Base-by-base conservation (phyloP, 148 eudicot species). In the Salicornia ramosissima region DNA sequence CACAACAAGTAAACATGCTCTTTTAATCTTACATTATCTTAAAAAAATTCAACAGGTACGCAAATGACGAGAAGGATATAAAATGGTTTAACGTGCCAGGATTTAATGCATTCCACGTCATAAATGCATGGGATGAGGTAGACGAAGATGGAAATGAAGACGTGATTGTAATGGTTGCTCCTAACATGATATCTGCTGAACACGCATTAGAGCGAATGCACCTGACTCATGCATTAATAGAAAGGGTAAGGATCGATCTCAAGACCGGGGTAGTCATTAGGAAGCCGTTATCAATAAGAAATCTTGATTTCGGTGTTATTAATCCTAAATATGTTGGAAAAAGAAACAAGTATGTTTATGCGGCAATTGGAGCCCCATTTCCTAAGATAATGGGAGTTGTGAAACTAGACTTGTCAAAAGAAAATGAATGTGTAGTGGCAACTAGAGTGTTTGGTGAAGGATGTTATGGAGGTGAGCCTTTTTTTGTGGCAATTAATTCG, bases 71-170 rank as follows among this genome's bases (percentile, higher is more conserved):
- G 49, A 77, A 77, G 28, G 80, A 77, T 26, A 81, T 83, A 78
- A 69, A 55, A 79, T 89, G 90, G 89, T 79, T 89, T 40, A 85
- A 83, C 0, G 88, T 79, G 68, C 86, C 87, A 6, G 88, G 88
- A 24, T 74, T 84, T 5, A 89, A 89, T 52, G 30, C 71, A 1
- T 39, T 86, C 12, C 95, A 89, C 50, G 78, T 71, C 10, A 70
- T 80, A 9, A 89, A 89, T 59, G 90, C 95, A 12, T 89, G 95
- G 90, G 95, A 89, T 18, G 81, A 78, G 67, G 67, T 62, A 76
- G 87, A 86, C 24, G 79, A 86, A 47, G 80, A 86, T 26, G 85
- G 74, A 14, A 86, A 86, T 0, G 86, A 89, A 63, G 53, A 65
- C 24, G n/a, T n/a, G n/a, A 61, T 86, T 3, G 84, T 81, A 26